A percentile compares a stretch with the other conserved stretches of the same genome.
Evolutionary conservation across 352 stramenopile genomes (phyloP).

Genomic region (Pythium utonaiense): DNA sequence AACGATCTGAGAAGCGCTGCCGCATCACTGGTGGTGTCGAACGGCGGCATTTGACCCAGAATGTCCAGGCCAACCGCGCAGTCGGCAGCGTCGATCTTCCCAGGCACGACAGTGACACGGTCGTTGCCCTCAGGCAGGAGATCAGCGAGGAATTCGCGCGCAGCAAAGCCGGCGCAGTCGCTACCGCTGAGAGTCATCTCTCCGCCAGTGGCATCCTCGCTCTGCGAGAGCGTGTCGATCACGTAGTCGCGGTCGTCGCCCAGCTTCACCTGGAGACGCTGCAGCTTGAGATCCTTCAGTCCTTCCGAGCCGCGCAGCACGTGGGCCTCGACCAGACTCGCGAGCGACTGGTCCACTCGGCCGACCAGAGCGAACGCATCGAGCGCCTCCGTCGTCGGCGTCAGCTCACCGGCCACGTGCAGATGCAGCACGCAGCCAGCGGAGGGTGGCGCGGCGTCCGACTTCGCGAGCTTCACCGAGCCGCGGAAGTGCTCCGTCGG

Average conservation of each 20-base stretch:
- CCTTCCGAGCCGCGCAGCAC: slow-evolving; percentile 2
- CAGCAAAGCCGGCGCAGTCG: slow-evolving; percentile 10
- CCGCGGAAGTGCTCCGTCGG: slow-evolving; percentile 8
- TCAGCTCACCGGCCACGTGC: slow-evolving; percentile 8
- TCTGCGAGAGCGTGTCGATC: slow-evolving; percentile 10
- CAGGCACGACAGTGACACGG: slow-evolving; percentile 12
- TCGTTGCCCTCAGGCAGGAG: slow-evolving; percentile 2
- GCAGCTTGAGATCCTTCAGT: slow-evolving; percentile 20
- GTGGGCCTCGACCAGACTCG: slow-evolving; percentile 9
- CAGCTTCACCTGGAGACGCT: slow-evolving; percentile 23
- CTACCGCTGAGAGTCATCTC: slow-evolving; percentile 23
- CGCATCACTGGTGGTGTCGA: slow-evolving; percentile 14
- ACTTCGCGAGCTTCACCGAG: slow-evolving; percentile 18
- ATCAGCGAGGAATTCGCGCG: slow-evolving; percentile 12
- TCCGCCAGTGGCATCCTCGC: slow-evolving; percentile 1
- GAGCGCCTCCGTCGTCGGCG: not conserved
- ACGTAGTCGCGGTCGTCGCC: slow-evolving; percentile 22
- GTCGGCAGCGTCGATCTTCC: slow-evolving; percentile 5
- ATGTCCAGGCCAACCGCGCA: slow-evolving; percentile 24
- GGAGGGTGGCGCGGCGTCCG: not conserved
- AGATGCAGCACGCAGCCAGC: slow-evolving; percentile 22
- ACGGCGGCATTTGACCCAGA: slow-evolving; percentile 6
- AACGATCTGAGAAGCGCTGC: slow-evolving; percentile 41
- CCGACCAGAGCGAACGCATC: slow-evolving; percentile 17
- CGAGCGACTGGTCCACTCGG: slow-evolving; percentile 18